Evolutionary conservation across 2,329 filamentous ascomycete genomes (phyloP).

Genomic region (Magnaporthiopsis rhizophila): DNA sequence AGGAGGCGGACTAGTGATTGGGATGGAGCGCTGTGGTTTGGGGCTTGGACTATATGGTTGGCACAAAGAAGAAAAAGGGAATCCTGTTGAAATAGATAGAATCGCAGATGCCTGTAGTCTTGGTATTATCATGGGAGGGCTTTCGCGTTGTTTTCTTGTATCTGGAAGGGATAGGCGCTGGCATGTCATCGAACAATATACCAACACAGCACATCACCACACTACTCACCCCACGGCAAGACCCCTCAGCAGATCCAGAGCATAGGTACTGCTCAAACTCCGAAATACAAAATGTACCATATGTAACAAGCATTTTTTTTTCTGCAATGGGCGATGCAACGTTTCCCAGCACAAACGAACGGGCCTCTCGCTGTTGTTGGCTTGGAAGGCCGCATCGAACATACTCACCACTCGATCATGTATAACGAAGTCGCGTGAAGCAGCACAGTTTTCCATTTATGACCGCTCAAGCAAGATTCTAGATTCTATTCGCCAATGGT

Average conservation of each 20-base stretch:
- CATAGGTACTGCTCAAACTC: not conserved
- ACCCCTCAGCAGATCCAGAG: not conserved
- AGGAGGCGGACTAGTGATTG: not conserved
- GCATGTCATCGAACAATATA: not conserved
- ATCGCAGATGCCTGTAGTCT: not conserved
- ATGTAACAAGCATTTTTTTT: too few relatives aligned
- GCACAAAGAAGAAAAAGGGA: not conserved
- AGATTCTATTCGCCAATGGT: too few relatives aligned
- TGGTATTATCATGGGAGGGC: not conserved
- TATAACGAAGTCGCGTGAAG: too few relatives aligned
- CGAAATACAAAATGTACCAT: not conserved
- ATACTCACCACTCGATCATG: too few relatives aligned
- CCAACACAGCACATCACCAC: not conserved
- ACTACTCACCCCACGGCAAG: not conserved
- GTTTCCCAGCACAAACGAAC: too few relatives aligned
- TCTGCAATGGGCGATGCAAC: too few relatives aligned
- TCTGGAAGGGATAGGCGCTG: not conserved
- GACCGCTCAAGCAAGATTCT: too few relatives aligned
- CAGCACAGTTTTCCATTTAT: too few relatives aligned
- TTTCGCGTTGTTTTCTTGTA: not conserved
- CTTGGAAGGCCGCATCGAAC: too few relatives aligned
- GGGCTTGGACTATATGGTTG: not conserved
- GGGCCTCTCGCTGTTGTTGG: too few relatives aligned
- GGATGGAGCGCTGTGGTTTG: not conserved
- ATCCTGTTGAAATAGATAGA: not conserved